Base-by-base conservation (phyloP, 352 stramenopile genomes). In the Phytophthora hybrid region DNA sequence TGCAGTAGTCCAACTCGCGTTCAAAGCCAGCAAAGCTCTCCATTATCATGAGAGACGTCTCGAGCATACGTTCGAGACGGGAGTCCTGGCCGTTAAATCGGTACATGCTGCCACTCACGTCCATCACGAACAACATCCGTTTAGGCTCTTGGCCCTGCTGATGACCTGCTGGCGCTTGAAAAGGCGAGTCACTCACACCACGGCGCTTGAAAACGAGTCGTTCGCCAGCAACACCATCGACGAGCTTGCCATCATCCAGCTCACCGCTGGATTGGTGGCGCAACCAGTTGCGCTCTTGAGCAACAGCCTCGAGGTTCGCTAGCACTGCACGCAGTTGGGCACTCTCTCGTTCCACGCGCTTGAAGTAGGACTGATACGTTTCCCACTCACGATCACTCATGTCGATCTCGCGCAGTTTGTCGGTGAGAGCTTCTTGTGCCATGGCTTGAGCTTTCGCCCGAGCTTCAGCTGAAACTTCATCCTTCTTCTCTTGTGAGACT, bases 11-110 rank as follows among this genome's bases (percentile, higher is more conserved):
- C 39, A 98, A 97, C 67, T 96, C 86, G 55, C 84, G 78, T 59
- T 98, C 93, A 49, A 96, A 91, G 53, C 92, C 94, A 1, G 92
- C 85, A 67, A 99, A 93, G 60, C 83, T 92, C 79, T 99, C 96
- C 96, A 99, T 99, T 64, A 99, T 93, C 91, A 99, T 97, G 34
- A 98, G 76, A 18, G 94, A 91, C 9, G 96, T 97, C 81, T 99
- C 97, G 5, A 99, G 79, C 51, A 97, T 90, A 47, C 96, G 91
- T 51, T 98, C 85, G 1, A 99, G 85, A 13, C 97, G 90, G n/a
- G 90, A 78, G 74, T 95, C 97, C 58, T 98, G 96, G 34, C 90
- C 83, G 74, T 99, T 99, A 76, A 99, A 99, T 18, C 96, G 88
- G 71, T 94, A 96, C 91, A 98, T 98, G 29, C 85, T 96, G 49